These are phyloP conservation scores for Alternaria rosae DNA, from an alignment of 2,329 filamentous ascomycete genomes.

Conservation along the genomic window DNA sequence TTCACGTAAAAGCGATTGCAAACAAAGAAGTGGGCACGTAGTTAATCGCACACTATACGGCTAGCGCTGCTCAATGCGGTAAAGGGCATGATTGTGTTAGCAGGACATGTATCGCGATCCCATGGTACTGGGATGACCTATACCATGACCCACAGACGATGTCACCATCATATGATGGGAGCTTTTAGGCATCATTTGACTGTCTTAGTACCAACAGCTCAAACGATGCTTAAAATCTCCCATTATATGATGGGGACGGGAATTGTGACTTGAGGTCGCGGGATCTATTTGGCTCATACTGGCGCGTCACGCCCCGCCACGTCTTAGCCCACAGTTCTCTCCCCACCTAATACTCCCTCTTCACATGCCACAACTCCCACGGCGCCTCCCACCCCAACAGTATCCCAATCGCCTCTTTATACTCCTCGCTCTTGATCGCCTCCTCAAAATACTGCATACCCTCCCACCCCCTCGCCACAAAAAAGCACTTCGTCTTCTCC, in stretches of 20 bases:
- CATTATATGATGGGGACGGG: background rate
- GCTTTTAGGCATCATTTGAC: too few species aligned
- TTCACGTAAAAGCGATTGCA: background rate
- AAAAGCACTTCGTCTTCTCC: background rate
- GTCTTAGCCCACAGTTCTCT: background rate
- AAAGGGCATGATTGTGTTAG: too few species aligned
- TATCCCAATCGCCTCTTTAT: conserved; percentile 1
- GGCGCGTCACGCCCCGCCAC: background rate
- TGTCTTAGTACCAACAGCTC: too few species aligned
- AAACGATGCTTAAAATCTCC: too few species aligned
- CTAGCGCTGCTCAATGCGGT: too few species aligned
- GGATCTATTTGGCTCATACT: background rate
- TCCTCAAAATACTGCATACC: conserved; percentile 11
- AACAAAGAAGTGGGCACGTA: too few species aligned
- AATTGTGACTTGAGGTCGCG: background rate
- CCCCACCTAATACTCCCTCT: background rate
- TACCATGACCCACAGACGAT: background rate
- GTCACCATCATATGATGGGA: background rate
- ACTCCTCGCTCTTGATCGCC: background rate
- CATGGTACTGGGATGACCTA: background rate
- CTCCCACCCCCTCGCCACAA: conserved; percentile 12
- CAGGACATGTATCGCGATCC: background rate
- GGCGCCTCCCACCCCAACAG: conserved; percentile 4
- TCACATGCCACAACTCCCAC: conserved; percentile 7
- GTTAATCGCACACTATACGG: too few species aligned